Evolutionary conservation across 23 red algal genomes (phyloP), one percentile per base, ranked within the genome.

Genomic region (Gracilariopsis chorda): DNA sequence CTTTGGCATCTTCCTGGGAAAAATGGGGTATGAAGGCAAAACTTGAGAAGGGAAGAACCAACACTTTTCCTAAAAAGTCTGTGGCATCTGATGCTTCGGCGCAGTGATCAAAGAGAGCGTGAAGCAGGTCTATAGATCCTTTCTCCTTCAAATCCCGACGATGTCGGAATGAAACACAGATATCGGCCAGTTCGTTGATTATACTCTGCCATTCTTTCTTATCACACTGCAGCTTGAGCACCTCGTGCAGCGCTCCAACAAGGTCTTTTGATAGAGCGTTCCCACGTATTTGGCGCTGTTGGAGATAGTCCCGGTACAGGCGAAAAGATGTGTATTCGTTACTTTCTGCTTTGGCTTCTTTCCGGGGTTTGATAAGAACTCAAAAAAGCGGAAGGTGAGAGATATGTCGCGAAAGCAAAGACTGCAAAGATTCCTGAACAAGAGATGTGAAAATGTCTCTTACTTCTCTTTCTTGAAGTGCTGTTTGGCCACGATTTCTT

Each of bases 341-440:
- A 11, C 16, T 20, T 25, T 43, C 37, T 10, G 43, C 80, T 65
- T 39, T 47, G 41, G 35, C 62, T 40, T 39, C 48, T 30, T n/a
- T 48, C 24, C 75, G 48, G n/a, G n/a, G n/a, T 57, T 75, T 88
- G 13, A 88, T 40, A 6, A 77, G 30, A 6, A 88, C 19, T 9
- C 83, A 62, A 36, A 88, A 65, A 40, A 88, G 37, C 29, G 83
- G 83, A 24, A 88, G 83, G 25, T 88, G 67, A 13, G 65, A 72
- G 27, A 88, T 88, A 19, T 70, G 57, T 25, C 16, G 17, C 25
- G 83, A 88, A n/a, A 88, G 44, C 11, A 62, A 19, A 20, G 83
- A 88, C 25, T 88, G 83, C 29, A 56, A 59, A 11, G 83, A 88
- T 0, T 62, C 83, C 57, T 88, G 83, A 16, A 88, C 65, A 25